Evolutionary conservation across 805 yeast species (phyloP), one percentile per base, ranked within the genome.

Genomic region (Candida patagonica): DNA sequence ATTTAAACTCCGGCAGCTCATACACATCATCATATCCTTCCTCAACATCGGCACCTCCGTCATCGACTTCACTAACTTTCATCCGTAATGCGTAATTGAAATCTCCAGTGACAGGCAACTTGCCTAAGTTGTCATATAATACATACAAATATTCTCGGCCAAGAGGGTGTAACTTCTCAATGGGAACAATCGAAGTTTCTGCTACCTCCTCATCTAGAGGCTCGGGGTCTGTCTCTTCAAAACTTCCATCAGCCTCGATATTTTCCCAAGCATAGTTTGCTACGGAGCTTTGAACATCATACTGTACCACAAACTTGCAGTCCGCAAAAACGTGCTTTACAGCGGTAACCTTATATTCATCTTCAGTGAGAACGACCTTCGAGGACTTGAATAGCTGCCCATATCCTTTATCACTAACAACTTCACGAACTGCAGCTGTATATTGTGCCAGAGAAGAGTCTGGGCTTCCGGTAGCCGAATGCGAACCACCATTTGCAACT

Each of bases 11-110:
- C 61, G 86, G 96, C 49, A 92, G 74, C 58, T 80, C 92, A 62
- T 89, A 92, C 62, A 88, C 95, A 61, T 92, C 97, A 49, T 81
- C 82, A 71, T 80, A 84, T 13, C 96, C 96, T 48, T 81, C 94
- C 35, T 77, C 84, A 38, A 67, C 80, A 36, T 72, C 76, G 33
- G 73, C 80, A 16, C 78, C 78, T 7, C 73, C 70, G 35, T 85
- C 78, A 50, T 85, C 81, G 48, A 83, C 67, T 57, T 89, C 97
- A 61, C 78, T 81, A 36, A 86, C 71, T 15, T 79, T 75, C 66
- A 80, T 89, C 17, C 78, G 70, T 45, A 89, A 67, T 6, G 76
- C 73, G 59, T 81, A 82, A 34, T 73, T 70, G 52, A 89, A 75
- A 32, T 65, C 62, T 16, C 67, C 70, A 13, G 74, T 62, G 19